phyloP scores from a whole-genome alignment of 805 yeast species.

The Grigorovia jiainica region DNA sequence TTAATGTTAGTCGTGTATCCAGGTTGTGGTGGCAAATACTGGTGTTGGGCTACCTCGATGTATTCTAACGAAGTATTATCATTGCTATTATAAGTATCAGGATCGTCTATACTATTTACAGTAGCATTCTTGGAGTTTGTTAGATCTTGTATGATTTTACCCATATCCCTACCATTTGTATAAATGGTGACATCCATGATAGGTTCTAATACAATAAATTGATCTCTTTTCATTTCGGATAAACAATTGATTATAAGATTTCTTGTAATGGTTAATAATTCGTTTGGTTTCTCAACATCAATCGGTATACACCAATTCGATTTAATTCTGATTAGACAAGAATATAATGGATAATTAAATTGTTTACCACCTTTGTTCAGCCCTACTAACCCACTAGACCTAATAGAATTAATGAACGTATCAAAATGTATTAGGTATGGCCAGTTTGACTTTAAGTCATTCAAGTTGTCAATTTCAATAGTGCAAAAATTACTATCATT shows the following conservation, averaged over 20 bases:
- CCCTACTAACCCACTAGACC: conserved; percentile 51
- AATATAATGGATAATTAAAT: conserved; percentile 40
- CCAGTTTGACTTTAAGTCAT: conserved; percentile 42
- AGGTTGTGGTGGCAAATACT: conserved; percentile 67
- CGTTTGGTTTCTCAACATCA: conserved; percentile 34
- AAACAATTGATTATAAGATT: conserved; percentile 35
- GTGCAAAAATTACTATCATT: conserved; percentile 30
- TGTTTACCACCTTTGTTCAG: conserved; percentile 60
- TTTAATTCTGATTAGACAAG: conserved; percentile 46
- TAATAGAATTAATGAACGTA: conserved; percentile 42
- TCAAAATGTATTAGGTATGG: conserved; percentile 31
- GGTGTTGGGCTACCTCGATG: conserved; percentile 45
- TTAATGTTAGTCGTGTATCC: conserved; percentile 11
- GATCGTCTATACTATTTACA: conserved; percentile 66
- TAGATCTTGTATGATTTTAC: conserved; percentile 76
- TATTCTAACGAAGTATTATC: conserved; percentile 24
- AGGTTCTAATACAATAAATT: conserved; percentile 70
- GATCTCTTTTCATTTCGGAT: conserved; percentile 9
- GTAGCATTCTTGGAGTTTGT: conserved; percentile 69
- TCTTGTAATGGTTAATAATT: conserved; percentile 39
- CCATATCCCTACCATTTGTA: conserved; percentile 63
- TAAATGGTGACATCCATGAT: conserved; percentile 67
- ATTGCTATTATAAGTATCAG: conserved; percentile 23
- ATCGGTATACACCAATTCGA: conserved; percentile 42
- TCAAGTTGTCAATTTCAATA: conserved; percentile 20